Conservation (phyloP, 768 basidiomycete genomes). For the Gelatoporia subvermispora region DNA sequence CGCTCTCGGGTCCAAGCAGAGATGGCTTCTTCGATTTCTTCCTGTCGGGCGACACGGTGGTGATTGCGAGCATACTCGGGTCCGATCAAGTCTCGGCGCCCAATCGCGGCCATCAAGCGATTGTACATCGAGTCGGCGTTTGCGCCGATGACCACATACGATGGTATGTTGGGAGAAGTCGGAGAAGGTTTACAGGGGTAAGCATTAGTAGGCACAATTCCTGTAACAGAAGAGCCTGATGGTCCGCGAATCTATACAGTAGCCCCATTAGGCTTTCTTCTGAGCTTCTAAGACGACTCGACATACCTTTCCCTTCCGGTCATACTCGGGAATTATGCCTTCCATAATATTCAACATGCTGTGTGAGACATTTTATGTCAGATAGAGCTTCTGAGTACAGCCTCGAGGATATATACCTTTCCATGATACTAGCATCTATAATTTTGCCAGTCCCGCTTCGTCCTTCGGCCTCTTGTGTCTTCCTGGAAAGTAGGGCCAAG, state of each 20-base stretch:
- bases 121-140: constrained; percentile 69
- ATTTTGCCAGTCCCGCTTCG: constrained; percentile 36
- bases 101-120: constrained; percentile 58
- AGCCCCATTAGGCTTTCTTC: neutral
- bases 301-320: constrained; percentile 60
- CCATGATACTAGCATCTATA: constrained; percentile 72
- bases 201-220: constrained; percentile 72
- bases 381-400: no score
- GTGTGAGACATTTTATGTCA: neutral
- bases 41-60: constrained; percentile 37
- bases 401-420: constrained; percentile 40
- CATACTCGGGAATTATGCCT: constrained; percentile 71
- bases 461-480: constrained; percentile 27
- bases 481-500: constrained; percentile 51
- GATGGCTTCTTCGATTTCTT: constrained; percentile 59
- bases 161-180: constrained; percentile 34
- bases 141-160: constrained; percentile 67
- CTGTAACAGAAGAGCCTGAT: constrained; percentile 70
- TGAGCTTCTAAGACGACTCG: neutral
- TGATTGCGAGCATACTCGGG: constrained; percentile 42
- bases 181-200: constrained; percentile 58
- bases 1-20: constrained; percentile 50
- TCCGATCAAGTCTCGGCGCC: constrained; percentile 54
- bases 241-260: constrained; percentile 53
- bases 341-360: constrained; percentile 79